A percentile compares a stretch with the other conserved stretches of the same genome.
Evolutionary conservation across 371 early-diverging fungal species (phyloP).

Genomic region (Fennellomyces sp.): DNA sequence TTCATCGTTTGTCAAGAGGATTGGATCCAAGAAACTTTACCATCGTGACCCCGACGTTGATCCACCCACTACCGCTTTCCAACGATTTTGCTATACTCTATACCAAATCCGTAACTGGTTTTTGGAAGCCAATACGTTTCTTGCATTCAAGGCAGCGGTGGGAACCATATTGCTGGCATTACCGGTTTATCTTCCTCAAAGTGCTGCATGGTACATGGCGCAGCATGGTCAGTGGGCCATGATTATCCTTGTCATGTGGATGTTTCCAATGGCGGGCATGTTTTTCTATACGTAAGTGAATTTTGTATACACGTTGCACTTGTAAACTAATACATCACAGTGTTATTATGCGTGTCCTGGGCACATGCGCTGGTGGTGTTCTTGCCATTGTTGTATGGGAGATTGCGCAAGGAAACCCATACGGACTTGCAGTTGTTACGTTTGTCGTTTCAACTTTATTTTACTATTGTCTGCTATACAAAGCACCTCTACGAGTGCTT

Average conservation of each 20-base stretch:
- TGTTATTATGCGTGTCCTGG: conserved; percentile 27
- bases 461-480: conserved; percentile 37
- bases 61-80: conserved; percentile 24
- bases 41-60: conserved; percentile 40
- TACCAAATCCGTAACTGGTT: conserved; percentile 30
- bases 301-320: background rate
- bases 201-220: conserved; percentile 30
- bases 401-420: conserved; percentile 40
- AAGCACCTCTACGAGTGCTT: conserved; percentile 22
- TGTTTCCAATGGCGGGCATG: conserved; percentile 42
- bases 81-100: conserved; percentile 27
- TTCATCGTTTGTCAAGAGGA: background rate
- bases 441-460: conserved; percentile 25
- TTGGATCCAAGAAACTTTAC: conserved; percentile 6
- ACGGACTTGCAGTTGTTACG: conserved; percentile 31
- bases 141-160: conserved; percentile 39
- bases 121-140: conserved; percentile 26
- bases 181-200: conserved; percentile 31
- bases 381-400: conserved; percentile 49
- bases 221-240: conserved; percentile 51
- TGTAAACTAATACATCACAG: conserved; percentile 15
- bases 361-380: conserved; percentile 33
- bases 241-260: conserved; percentile 43
- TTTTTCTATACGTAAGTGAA: conserved; percentile 35
- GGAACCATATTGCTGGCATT: conserved; percentile 39